A percentile compares a stretch with the other conserved stretches of the same genome.
Evolutionary conservation across 371 early-diverging fungal genomes (phyloP).

Genomic region (Mortierella sp.): DNA sequence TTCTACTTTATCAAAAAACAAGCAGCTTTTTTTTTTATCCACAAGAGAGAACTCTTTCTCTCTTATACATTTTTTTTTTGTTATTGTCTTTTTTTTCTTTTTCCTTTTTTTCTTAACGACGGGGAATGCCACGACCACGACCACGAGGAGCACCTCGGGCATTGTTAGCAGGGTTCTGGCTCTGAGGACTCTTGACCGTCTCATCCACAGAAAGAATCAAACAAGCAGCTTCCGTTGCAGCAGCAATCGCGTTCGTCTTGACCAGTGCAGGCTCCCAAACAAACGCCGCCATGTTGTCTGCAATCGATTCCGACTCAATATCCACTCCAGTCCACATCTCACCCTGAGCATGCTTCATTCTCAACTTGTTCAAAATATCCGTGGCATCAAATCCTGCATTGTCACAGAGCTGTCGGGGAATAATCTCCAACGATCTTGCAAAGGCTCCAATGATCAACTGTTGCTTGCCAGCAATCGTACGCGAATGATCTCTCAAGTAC

Average conservation of each 20-base stretch:
- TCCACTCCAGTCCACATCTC: conserved; percentile 96
- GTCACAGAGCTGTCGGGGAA: conserved; percentile 98
- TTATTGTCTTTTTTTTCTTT: not conserved
- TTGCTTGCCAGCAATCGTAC: conserved; percentile 95
- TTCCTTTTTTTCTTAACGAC: conserved; percentile 55
- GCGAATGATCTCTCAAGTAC: conserved; percentile 91
- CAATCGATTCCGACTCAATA: conserved; percentile 88
- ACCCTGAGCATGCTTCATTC: conserved; percentile 94
- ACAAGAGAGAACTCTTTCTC: not conserved
- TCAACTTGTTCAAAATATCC: conserved; percentile 96
- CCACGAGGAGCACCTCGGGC: conserved; percentile 64
- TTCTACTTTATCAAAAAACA: not conserved
- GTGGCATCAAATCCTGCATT: conserved; percentile 99
- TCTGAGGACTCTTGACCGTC: conserved; percentile 85
- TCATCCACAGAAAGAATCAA: conserved; percentile 96
- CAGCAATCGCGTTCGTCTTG: conserved; percentile 97
- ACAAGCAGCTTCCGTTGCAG: conserved; percentile 97
- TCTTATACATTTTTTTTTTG: not conserved
- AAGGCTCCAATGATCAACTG: conserved; percentile 97
- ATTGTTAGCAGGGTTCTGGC: conserved; percentile 67
- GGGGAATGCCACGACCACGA: conserved; percentile 72
- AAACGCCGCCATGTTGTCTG: conserved; percentile 94
- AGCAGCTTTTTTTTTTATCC: not conserved
- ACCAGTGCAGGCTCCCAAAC: conserved; percentile 99
- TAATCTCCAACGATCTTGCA: conserved; percentile 98